Evolutionary conservation across 2,329 filamentous ascomycete species (phyloP), one percentile per base, ranked within the genome.

Genomic region (Aspergillus brunneoviolaceus): DNA sequence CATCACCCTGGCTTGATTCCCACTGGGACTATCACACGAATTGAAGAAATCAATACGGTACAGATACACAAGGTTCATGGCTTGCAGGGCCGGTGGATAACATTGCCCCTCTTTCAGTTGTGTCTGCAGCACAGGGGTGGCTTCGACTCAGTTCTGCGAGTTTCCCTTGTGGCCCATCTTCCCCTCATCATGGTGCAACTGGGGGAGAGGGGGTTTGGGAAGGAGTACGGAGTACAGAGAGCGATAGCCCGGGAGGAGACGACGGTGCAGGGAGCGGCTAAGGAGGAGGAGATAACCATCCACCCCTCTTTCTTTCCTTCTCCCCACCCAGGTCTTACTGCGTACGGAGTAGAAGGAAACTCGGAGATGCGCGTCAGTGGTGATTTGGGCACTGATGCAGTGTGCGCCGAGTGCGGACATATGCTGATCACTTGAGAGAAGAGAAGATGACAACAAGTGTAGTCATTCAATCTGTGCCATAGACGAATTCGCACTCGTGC

Each of bases 381-480:
- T 51, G 54, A 45, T 58, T 69, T 63, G 63, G 67, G 67, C 65
- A 69, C 55, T 56, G 63, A 65, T 67, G 65, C 65, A 67, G 64
- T 59, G 63, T 51, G 50, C 51, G 27, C 39, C 14, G 39, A 19
- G 39, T 29, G 16, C 7, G 14, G 54, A 62, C 57, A 49, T 51
- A 35, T 50, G 48, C 51, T 56, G 27, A 55, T 58, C 55, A 49
- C 48, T 50, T 16, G 31, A 60, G 42, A 53, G 56, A 35, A 55
- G 57, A 47, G 42, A 42, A 55, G 57, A 47, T 33, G 57, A 49
- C 35, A 52, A 52, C 11, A 21, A 55, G 52, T 31, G 52, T 47
- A 35, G 39, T 45, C 16, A 16, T 45, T 45, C 39, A 19, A 45
- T 4, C 16, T 55, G 51, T 42, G 49, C 57, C 58, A 58, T 63